These are phyloP conservation scores for Colletotrichum lentis DNA, from an alignment of 2,329 filamentous ascomycete species.

Conservation along the genomic window DNA sequence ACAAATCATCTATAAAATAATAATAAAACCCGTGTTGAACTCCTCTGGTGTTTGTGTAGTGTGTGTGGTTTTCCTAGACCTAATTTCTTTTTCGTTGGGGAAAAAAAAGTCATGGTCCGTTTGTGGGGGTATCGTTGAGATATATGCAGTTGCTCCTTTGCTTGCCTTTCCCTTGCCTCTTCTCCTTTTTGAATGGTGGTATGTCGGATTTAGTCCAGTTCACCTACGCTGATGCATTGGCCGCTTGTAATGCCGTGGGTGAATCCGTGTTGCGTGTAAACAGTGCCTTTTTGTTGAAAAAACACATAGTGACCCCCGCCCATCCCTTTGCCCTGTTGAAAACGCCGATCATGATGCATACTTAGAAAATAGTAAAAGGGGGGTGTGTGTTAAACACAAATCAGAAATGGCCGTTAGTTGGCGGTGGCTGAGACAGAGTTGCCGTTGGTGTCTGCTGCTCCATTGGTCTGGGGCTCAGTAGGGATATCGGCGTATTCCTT, in stretches of 20 bases:
- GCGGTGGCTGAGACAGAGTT: conserved; percentile 35
- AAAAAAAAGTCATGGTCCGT: conserved; percentile 34
- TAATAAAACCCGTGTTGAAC: conserved; percentile 36
- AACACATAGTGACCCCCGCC: conserved; percentile 39
- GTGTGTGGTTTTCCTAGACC: conserved; percentile 14
- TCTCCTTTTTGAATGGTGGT: conserved; percentile 41
- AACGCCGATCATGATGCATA: conserved; percentile 40
- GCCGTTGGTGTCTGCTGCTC: conserved; percentile 36
- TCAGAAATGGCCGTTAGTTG: conserved; percentile 38
- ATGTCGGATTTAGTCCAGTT: conserved; percentile 27
- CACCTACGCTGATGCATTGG: conserved; percentile 6
- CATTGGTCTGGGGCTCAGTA: conserved; percentile 41
- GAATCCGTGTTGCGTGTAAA: conserved; percentile 24
- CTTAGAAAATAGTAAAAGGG: conserved; percentile 40
- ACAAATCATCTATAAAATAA: conserved; percentile 11
- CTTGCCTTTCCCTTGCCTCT: conserved; percentile 34
- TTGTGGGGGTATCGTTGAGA: conserved; percentile 54
- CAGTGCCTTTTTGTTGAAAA: conserved; percentile 44
- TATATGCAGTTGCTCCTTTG: conserved; percentile 44
- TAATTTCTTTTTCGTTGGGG: conserved; percentile 28
- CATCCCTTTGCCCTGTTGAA: conserved; percentile 38
- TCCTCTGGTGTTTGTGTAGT: conserved; percentile 28
- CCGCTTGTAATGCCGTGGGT: conserved; percentile 22
- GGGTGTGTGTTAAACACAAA: conserved; percentile 37
- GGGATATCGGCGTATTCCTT: conserved; percentile 63